Conservation (phyloP, 2,329 filamentous ascomycete genomes). For the Pseudogymnoascus sp. region DNA sequence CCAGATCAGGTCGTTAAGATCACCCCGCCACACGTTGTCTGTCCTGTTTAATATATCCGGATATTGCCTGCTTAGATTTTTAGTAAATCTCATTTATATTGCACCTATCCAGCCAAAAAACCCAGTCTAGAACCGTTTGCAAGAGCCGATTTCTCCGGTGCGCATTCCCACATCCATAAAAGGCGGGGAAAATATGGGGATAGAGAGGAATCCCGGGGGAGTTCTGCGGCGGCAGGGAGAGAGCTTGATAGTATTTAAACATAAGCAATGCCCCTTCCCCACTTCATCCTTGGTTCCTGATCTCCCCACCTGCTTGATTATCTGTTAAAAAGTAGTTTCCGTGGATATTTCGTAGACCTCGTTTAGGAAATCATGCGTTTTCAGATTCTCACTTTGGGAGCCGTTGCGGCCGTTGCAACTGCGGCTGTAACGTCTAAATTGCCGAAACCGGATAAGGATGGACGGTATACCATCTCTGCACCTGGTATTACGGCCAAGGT, state of each 20-base stretch:
- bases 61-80: neutral
- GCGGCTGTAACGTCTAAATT: neutral
- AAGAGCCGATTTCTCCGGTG: slow-evolving; percentile 3
- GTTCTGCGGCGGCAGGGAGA: neutral
- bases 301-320: neutral
- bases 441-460: slow-evolving; percentile 6
- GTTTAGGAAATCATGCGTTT: slow-evolving; percentile 1
- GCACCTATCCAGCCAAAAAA: neutral
- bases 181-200: slow-evolving; percentile 1
- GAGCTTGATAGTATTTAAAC: neutral
- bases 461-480: neutral
- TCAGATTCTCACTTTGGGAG: slow-evolving; percentile 15
- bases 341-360: neutral
- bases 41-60: neutral
- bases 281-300: neutral
- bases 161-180: neutral
- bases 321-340: neutral
- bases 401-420: slow-evolving; percentile 7
- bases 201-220: neutral
- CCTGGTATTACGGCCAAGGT: slow-evolving; percentile 14
- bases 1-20: neutral
- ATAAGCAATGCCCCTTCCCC: neutral
- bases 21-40: neutral
- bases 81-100: slow-evolving; percentile 1
- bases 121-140: neutral